phyloP scores from a whole-genome alignment of 768 basidiomycete genomes.

The Myochromella boudieri region DNA sequence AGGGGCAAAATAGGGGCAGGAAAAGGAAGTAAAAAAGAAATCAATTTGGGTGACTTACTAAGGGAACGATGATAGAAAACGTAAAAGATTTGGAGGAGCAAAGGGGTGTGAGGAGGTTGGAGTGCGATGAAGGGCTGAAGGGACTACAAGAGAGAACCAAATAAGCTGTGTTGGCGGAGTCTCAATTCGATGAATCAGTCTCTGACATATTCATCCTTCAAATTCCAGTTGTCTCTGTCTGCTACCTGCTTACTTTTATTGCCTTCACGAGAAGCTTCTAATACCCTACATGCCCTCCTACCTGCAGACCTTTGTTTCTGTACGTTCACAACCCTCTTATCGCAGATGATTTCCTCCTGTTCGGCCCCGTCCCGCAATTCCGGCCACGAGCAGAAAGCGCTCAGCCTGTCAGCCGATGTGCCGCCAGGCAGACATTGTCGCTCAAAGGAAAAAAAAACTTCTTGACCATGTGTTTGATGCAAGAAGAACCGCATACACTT shows the following conservation, averaged over 20 bases:
- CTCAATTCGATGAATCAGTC: conserved; percentile 37
- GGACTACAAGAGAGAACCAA: conserved; percentile 37
- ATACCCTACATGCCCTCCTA: no score
- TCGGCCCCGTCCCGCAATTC: neutral
- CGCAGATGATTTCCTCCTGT: neutral
- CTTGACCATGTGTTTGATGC: conserved; percentile 6
- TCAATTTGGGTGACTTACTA: conserved; percentile 22
- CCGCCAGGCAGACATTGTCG: neutral
- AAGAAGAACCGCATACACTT: conserved; percentile 7
- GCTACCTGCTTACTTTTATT: neutral
- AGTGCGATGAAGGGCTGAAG: conserved; percentile 26
- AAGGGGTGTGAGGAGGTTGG: conserved; percentile 22
- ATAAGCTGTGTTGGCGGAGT: conserved; percentile 51
- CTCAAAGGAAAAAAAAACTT: neutral
- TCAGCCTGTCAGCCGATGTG: neutral
- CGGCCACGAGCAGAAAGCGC: neutral
- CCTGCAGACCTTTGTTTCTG: no score
- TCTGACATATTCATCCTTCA: no score
- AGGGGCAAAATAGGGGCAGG: conserved; percentile 7
- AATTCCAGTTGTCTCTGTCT: no score
- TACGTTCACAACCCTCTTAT: no score
- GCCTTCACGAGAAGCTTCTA: neutral
- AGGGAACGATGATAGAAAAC: conserved; percentile 9
- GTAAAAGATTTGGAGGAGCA: conserved; percentile 11
- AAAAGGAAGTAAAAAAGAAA: conserved; percentile 12